Evolutionary conservation across 257 asterid genomes (phyloP).

Genomic region (Gardenia jasminoides): DNA sequence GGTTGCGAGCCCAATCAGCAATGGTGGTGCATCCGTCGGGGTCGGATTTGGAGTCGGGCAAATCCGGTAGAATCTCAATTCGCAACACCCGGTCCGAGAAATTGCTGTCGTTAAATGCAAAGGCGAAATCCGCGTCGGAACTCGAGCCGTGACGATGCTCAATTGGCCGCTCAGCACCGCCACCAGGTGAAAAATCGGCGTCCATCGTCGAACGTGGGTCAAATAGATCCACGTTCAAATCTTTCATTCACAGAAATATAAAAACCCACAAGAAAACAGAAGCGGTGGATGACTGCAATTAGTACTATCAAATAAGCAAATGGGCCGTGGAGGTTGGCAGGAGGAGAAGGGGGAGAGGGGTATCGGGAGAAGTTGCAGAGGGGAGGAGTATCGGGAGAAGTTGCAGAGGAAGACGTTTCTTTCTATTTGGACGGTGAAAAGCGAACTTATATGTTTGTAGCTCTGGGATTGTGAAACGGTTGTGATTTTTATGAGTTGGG

Average conservation of each 20-base stretch:
- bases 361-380: neutral
- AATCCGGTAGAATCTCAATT: constrained; percentile 60
- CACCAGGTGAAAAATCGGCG: constrained; percentile 27
- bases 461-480: neutral
- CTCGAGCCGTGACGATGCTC: constrained; percentile 32
- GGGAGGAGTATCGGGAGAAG: neutral
- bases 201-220: constrained; percentile 31
- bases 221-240: constrained; percentile 20
- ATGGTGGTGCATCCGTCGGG: constrained; percentile 32
- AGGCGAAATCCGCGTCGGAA: constrained; percentile 44
- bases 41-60: constrained; percentile 45
- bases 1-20: constrained; percentile 60
- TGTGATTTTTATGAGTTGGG: neutral
- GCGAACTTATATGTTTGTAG: neutral
- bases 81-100: constrained; percentile 73
- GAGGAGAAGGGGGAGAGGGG: neutral
- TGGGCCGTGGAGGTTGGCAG: neutral
- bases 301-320: too few species aligned
- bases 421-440: too few species aligned
- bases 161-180: constrained; percentile 18
- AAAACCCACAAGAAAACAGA: neutral
- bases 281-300: neutral
- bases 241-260: constrained; percentile 6
- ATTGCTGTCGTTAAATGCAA: constrained; percentile 71
- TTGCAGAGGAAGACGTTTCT: neutral